Evolutionary conservation across 2,329 filamentous ascomycete genomes (phyloP), one percentile per base, ranked within the genome.

Genomic region (Diaporthe aspalathi): DNA sequence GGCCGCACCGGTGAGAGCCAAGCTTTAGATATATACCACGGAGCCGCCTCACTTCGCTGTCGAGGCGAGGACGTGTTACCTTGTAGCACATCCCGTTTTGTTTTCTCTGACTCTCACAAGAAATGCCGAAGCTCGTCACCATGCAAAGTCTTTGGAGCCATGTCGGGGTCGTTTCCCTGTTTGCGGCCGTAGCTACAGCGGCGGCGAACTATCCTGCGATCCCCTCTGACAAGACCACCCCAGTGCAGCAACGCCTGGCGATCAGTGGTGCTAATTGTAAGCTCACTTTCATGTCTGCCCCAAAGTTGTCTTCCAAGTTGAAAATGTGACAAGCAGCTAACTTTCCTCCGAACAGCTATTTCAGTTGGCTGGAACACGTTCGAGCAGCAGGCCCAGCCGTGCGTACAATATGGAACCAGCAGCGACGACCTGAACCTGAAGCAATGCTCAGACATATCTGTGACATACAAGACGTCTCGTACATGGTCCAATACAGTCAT

Each of bases 291-390:
- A 38, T 11, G 11, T 12, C 35, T 2, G 5, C 2, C 12, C 11
- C 35, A 9, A 38, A 9, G 9, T 12, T 5, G 8, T 32, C 8
- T 32, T 12, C 20, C 14, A 6, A 1, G 12, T 5, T 2, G 85
- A 70, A 68, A 85, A 20, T 76, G 77, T 38, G 74, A 79, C 47
- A 82, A 81, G 73, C 79, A 81, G 63, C 82, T 87, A 43, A 68
- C 67, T 60, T 29, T 85, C 8, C 85, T n/a, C 78, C 65, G 80
- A 86, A 74, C 85, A 88, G 76, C 73, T 77, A 29, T 73, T 3
- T 73, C 72, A 16, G 72, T 73, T 5, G 72, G 72, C 1, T 73
- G 72, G 72, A 73, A 73, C 50, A 72, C 72, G 4, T 73, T 67
- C 40, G 60, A 73, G 32, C 20, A 72, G 32, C 62, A 70, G 3